phyloP scores from a whole-genome alignment of 108 stramenopile species.

The Pseudonitzschia multiseries region DNA sequence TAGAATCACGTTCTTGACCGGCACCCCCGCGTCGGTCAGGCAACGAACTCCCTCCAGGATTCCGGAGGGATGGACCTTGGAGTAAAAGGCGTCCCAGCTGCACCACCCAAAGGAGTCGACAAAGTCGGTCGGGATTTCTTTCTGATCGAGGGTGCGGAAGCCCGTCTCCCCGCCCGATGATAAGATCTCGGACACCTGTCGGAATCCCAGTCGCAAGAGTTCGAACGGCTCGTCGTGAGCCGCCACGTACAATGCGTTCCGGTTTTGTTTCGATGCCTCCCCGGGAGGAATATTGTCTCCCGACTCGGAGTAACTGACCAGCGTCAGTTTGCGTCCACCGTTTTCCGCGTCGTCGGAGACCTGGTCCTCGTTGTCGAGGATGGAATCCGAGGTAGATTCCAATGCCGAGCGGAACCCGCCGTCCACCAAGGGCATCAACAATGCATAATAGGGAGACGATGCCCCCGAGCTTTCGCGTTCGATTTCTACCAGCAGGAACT shows the following conservation, averaged over 20 bases:
- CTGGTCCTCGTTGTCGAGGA: background rate
- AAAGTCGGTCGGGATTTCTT: slow-evolving; percentile 31
- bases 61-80: slow-evolving; percentile 49
- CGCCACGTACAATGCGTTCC: slow-evolving; percentile 41
- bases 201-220: slow-evolving; percentile 32
- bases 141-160: slow-evolving; percentile 34
- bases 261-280: background rate
- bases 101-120: slow-evolving; percentile 75
- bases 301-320: slow-evolving; percentile 44
- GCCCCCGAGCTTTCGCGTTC: background rate
- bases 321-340: background rate
- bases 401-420: slow-evolving; percentile 38
- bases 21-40: slow-evolving; percentile 38
- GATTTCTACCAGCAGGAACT: slow-evolving; percentile 45
- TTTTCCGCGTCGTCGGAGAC: background rate
- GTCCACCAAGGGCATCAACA: slow-evolving; percentile 48
- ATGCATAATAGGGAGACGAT: slow-evolving; percentile 22
- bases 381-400: slow-evolving; percentile 12
- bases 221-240: slow-evolving; percentile 41
- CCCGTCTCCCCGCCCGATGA: background rate
- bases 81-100: slow-evolving; percentile 77
- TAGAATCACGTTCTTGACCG: slow-evolving; percentile 39
- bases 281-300: slow-evolving; percentile 15
- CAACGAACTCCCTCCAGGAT: slow-evolving; percentile 30
- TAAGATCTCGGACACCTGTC: slow-evolving; percentile 30